Evolutionary conservation across 2,329 filamentous ascomycete species (phyloP).

Genomic region (Trichoderma oligosporum): DNA sequence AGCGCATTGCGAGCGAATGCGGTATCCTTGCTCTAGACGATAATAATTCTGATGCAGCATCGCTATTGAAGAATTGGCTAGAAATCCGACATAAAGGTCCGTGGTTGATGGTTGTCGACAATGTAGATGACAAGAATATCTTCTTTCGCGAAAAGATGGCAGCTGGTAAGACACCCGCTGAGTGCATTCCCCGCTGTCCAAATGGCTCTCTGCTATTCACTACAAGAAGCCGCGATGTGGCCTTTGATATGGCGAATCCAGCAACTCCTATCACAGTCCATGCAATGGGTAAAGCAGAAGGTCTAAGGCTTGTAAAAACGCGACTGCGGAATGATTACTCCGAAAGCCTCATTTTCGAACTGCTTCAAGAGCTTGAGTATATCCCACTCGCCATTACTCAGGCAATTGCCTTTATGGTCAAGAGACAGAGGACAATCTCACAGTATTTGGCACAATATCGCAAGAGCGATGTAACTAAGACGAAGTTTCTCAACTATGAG

Average conservation of each 20-base stretch:
- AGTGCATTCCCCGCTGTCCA: constrained; percentile 9
- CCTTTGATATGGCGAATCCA: neutral
- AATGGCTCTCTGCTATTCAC: constrained; percentile 10
- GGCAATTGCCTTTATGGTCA: constrained; percentile 9
- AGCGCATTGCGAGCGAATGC: constrained; percentile 13
- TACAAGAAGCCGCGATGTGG: constrained; percentile 6
- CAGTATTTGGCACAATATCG: constrained; percentile 12
- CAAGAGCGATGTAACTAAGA: neutral
- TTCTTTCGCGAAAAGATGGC: neutral
- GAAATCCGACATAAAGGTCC: neutral
- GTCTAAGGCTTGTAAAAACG: neutral
- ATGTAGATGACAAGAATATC: constrained; percentile 5
- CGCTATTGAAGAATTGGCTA: constrained; percentile 11
- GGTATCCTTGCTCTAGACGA: neutral
- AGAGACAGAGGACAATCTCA: neutral
- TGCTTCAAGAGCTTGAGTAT: constrained; percentile 12
- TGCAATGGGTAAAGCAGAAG: neutral
- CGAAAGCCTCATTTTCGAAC: neutral
- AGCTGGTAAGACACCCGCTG: constrained; percentile 8
- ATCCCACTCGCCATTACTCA: constrained; percentile 14
- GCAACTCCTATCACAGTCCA: neutral
- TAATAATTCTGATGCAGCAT: constrained; percentile 1
- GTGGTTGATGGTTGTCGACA: constrained; percentile 16
- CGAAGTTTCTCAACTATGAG: constrained; percentile 6
- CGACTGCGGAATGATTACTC: neutral